A percentile compares a stretch with the other conserved stretches of the same genome.
Conservation (phyloP, 1,284 basidiomycete species). For the Ustilago lituana region DNA sequence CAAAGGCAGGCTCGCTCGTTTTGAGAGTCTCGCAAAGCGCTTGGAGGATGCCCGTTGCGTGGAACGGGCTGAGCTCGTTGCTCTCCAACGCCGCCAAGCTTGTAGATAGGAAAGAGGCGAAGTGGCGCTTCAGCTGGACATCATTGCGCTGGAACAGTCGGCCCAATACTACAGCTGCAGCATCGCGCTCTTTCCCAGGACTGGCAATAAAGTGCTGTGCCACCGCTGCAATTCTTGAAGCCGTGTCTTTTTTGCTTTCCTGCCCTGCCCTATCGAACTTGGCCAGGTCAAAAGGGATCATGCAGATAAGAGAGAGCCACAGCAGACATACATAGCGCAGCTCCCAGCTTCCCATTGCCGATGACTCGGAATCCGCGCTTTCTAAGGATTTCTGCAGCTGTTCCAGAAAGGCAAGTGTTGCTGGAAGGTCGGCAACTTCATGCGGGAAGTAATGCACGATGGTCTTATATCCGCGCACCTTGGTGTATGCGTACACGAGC, state of each 20-base stretch:
- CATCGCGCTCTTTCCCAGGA: slow-evolving; percentile 83
- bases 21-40: slow-evolving; percentile 80
- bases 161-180: slow-evolving; percentile 78
- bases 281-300: slow-evolving; percentile 89
- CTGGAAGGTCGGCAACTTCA: slow-evolving; percentile 80
- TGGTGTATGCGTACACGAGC: slow-evolving; percentile 84
- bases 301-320: slow-evolving; percentile 92
- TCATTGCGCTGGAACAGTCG: slow-evolving; percentile 76
- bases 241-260: slow-evolving; percentile 68
- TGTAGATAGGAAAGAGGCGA: slow-evolving; percentile 19
- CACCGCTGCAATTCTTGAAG: slow-evolving; percentile 72
- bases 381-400: slow-evolving; percentile 59
- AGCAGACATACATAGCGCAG: slow-evolving; percentile 84
- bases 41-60: slow-evolving; percentile 76
- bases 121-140: slow-evolving; percentile 15
- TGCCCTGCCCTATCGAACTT: slow-evolving; percentile 78
- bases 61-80: slow-evolving; percentile 29
- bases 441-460: slow-evolving; percentile 92
- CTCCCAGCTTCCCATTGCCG: slow-evolving; percentile 74
- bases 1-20: slow-evolving; percentile 68
- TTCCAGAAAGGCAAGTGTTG: slow-evolving; percentile 77
- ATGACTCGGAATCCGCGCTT: not conserved
- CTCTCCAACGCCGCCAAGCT: slow-evolving; percentile 11
- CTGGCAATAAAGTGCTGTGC: slow-evolving; percentile 75
- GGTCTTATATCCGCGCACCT: slow-evolving; percentile 89